These are phyloP conservation scores for Nakazawaea pomicola DNA, from an alignment of 805 yeast species.

Conservation along the genomic window DNA sequence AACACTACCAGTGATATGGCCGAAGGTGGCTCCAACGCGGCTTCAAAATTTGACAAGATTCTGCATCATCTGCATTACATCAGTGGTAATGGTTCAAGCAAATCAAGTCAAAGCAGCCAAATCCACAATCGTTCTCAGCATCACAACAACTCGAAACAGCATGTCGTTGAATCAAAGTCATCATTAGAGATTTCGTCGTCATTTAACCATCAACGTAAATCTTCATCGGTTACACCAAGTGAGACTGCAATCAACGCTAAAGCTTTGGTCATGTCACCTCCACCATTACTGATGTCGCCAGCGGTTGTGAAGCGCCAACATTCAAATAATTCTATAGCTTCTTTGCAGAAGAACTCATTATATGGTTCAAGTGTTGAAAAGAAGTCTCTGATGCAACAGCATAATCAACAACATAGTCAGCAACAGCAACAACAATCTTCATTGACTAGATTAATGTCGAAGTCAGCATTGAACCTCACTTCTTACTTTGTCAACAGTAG, in stretches of 20 bases:
- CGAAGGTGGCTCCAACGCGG: no score
- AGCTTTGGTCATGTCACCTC: conserved; percentile 17
- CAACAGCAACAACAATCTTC: conserved; percentile 22
- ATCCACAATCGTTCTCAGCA: neutral
- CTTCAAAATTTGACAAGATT: no score
- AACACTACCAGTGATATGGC: conserved; percentile 6
- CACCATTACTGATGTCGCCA: conserved; percentile 12
- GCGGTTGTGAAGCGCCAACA: neutral
- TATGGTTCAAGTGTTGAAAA: conserved; percentile 8
- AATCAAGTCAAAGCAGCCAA: neutral
- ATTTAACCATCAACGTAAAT: conserved; percentile 7
- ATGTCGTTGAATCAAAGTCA: conserved; percentile 11
- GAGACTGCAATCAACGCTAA: conserved; percentile 20
- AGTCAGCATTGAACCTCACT: conserved; percentile 34
- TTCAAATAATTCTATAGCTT: no score
- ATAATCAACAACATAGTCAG: no score
- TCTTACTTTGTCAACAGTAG: conserved; percentile 34
- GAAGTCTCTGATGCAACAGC: neutral
- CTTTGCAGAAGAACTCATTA: neutral
- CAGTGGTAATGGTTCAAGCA: neutral
- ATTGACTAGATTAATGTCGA: conserved; percentile 27
- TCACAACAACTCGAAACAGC: conserved; percentile 1
- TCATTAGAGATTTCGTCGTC: conserved; percentile 10
- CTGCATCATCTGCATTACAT: no score
- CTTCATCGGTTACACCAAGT: conserved; percentile 17